phyloP scores from a whole-genome alignment of 2,329 filamentous ascomycete genomes.

The Aspergillus amoenus region DNA sequence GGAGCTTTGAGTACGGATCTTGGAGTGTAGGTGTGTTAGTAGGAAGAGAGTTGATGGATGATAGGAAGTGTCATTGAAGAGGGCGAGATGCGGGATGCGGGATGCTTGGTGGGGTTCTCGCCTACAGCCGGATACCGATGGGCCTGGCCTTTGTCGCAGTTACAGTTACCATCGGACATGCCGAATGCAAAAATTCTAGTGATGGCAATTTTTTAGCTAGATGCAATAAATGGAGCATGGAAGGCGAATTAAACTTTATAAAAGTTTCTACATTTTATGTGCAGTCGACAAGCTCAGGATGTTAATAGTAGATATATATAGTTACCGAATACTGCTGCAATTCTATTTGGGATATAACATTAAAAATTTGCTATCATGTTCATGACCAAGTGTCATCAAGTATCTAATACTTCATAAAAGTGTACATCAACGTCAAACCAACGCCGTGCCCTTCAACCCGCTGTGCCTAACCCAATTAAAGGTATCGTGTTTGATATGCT shows the following conservation, averaged over 20 bases:
- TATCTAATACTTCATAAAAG: background rate
- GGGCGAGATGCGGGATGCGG: conserved; percentile 2
- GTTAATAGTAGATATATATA: too few species aligned
- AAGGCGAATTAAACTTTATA: too few species aligned
- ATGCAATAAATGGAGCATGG: too few species aligned
- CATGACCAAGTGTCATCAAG: background rate
- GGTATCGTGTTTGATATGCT: conserved; percentile 9
- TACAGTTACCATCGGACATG: too few species aligned
- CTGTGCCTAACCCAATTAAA: conserved; percentile 19
- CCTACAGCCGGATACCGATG: background rate
- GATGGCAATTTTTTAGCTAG: too few species aligned
- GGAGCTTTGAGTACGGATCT: background rate
- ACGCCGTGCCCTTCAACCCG: conserved; percentile 21
- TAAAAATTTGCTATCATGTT: background rate
- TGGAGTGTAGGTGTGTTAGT: background rate
- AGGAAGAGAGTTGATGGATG: background rate
- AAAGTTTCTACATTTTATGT: too few species aligned
- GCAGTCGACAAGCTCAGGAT: too few species aligned
- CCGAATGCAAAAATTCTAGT: too few species aligned
- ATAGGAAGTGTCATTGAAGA: background rate
- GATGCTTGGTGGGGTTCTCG: conserved; percentile 1
- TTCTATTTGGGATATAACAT: too few species aligned
- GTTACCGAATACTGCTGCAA: too few species aligned
- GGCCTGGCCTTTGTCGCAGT: background rate
- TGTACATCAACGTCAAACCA: background rate